A percentile compares a stretch with the other conserved stretches of the same genome.
phyloP scores from a whole-genome alignment of 345 rosid genomes.

The Salix viminalis region DNA sequence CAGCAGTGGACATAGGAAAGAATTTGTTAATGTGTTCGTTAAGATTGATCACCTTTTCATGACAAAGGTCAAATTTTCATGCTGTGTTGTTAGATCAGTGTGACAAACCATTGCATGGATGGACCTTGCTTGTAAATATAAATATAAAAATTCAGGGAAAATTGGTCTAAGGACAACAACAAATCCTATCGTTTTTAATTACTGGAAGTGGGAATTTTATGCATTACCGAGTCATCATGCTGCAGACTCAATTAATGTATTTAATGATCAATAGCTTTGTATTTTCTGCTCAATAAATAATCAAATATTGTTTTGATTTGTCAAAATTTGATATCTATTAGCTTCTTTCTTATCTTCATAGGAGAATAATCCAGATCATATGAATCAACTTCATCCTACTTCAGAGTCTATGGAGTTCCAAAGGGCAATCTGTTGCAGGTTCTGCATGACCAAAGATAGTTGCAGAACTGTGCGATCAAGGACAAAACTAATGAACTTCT shows the following conservation, averaged over 20 bases:
- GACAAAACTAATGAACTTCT: conserved; percentile 52
- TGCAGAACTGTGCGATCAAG: conserved; percentile 52
- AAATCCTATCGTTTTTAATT: not conserved
- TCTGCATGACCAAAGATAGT: conserved; percentile 37
- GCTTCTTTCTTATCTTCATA: not conserved
- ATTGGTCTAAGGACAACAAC: not conserved
- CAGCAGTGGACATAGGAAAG: no score
- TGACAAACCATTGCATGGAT: no score
- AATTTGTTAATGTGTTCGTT: no score
- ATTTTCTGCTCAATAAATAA: not conserved
- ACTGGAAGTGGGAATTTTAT: not conserved
- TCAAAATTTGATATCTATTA: not conserved
- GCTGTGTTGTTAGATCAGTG: no score
- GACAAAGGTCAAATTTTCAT: no score
- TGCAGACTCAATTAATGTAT: not conserved
- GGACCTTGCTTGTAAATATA: not conserved
- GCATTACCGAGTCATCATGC: not conserved
- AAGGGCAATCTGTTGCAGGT: conserved; percentile 9
- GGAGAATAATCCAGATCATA: conserved; percentile 17
- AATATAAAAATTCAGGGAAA: not conserved
- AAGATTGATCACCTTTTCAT: no score
- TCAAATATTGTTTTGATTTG: not conserved
- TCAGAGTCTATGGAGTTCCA: conserved; percentile 11
- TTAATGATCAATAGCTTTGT: not conserved
- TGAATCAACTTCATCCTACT: conserved; percentile 4